Conservation (phyloP, 345 rosid species). For the Sapria himalayana region DNA sequence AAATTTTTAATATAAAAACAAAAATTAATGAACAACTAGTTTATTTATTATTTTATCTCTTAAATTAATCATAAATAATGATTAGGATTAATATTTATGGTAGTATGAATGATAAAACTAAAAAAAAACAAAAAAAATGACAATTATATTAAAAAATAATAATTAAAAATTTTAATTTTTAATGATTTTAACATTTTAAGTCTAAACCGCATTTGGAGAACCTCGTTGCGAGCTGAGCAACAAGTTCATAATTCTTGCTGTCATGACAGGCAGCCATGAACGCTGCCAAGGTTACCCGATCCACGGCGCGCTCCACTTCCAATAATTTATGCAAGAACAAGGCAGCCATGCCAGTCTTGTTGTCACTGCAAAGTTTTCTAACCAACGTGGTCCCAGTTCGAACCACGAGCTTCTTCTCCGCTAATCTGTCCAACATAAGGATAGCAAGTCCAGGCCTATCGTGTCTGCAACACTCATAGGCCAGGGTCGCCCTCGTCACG, state of each 20-base stretch:
- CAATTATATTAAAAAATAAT: too few relatives aligned
- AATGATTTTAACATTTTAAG: too few relatives aligned
- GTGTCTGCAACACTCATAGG: conserved; percentile 62
- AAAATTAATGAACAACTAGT: too few relatives aligned
- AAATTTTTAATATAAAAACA: too few relatives aligned
- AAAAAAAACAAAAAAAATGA: too few relatives aligned
- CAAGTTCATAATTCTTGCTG: conserved; percentile 49
- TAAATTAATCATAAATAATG: too few relatives aligned
- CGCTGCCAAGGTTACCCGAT: conserved; percentile 51
- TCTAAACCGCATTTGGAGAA: too few relatives aligned
- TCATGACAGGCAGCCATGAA: conserved; percentile 59
- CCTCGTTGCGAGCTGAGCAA: conserved; percentile 42
- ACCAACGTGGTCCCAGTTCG: conserved; percentile 55
- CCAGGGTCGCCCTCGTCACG: conserved; percentile 64
- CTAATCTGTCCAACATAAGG: conserved; percentile 46
- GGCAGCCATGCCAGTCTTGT: conserved; percentile 61
- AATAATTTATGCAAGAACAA: conserved; percentile 49
- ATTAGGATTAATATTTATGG: too few relatives aligned
- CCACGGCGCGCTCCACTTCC: conserved; percentile 30
- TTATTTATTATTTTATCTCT: too few relatives aligned
- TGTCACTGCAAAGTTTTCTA: conserved; percentile 73
- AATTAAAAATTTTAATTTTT: too few relatives aligned
- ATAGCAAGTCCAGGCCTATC: conserved; percentile 66
- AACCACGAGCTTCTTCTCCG: conserved; percentile 65
- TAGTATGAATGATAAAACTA: too few relatives aligned